These are phyloP conservation scores for Petrea volubilis DNA, from an alignment of 257 asterid genomes.

Conservation along the genomic window DNA sequence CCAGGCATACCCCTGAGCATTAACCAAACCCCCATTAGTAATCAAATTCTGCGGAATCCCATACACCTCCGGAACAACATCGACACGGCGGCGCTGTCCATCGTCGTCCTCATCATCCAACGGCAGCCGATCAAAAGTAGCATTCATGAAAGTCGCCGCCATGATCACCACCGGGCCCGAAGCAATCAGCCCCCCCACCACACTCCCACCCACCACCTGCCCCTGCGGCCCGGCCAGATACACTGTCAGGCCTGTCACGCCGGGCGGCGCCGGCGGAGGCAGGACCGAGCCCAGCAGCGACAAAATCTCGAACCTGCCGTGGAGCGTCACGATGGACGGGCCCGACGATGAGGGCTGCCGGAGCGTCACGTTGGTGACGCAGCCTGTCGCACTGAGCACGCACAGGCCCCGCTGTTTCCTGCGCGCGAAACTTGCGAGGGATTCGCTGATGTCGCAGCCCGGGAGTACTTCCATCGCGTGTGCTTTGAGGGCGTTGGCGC, in stretches of 20 bases:
- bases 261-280: slow-evolving; percentile 91
- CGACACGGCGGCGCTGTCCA: slow-evolving; percentile 54
- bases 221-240: slow-evolving; percentile 87
- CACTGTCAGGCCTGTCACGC: slow-evolving; percentile 73
- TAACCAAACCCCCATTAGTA: slow-evolving; percentile 49
- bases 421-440: slow-evolving; percentile 59
- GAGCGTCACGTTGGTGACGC: slow-evolving; percentile 75
- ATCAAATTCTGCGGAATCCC: slow-evolving; percentile 70
- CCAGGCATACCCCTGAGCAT: slow-evolving; percentile 55
- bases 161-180: slow-evolving; percentile 93
- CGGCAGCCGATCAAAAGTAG: slow-evolving; percentile 78
- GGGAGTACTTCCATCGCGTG: slow-evolving; percentile 85
- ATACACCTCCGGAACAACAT: slow-evolving; percentile 49
- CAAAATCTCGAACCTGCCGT: slow-evolving; percentile 79
- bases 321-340: slow-evolving; percentile 67
- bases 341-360: slow-evolving; percentile 80
- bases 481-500: slow-evolving; percentile 75
- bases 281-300: slow-evolving; percentile 78
- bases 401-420: slow-evolving; percentile 72
- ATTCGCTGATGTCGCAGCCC: slow-evolving; percentile 72
- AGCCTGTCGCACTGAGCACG: slow-evolving; percentile 80
- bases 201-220: slow-evolving; percentile 87
- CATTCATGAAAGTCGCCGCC: slow-evolving; percentile 90
- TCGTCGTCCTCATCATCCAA: slow-evolving; percentile 58
- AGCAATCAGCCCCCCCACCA: slow-evolving; percentile 78